Conservation (phyloP, 805 yeast species). For the Teunomyces panamensis region DNA sequence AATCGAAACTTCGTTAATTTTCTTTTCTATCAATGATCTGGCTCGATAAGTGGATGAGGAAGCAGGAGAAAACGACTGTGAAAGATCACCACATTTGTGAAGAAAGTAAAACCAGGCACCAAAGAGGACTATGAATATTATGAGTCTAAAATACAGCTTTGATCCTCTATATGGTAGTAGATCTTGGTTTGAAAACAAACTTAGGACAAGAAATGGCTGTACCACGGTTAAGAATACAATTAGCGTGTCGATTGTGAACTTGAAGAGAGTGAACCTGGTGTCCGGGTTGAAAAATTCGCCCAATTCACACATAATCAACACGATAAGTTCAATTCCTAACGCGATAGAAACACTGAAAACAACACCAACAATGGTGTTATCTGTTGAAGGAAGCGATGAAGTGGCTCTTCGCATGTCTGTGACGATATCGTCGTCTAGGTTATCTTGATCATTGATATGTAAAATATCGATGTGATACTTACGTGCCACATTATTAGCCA, state of each 20-base stretch:
- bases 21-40: conserved; percentile 34
- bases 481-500: conserved; percentile 14
- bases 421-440: conserved; percentile 8
- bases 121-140: conserved; percentile 11
- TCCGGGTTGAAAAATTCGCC: conserved; percentile 19
- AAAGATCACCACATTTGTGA: conserved; percentile 32
- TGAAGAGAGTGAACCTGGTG: conserved; percentile 33
- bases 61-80: conserved; percentile 21
- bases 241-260: conserved; percentile 35
- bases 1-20: conserved; percentile 45
- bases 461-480: conserved; percentile 14
- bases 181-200: conserved; percentile 27
- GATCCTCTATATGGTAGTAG: conserved; percentile 15
- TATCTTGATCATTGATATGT: conserved; percentile 14
- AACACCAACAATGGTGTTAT: conserved; percentile 14
- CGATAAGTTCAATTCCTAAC: conserved; percentile 29
- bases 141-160: conserved; percentile 4
- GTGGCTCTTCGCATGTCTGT: neutral
- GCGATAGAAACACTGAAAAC: conserved; percentile 30
- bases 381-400: neutral
- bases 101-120: conserved; percentile 33
- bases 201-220: conserved; percentile 42
- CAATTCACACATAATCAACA: conserved; percentile 37
- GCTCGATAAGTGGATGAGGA: conserved; percentile 11
- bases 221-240: conserved; percentile 38